Evolutionary conservation across 345 rosid genomes (phyloP).

Genomic region (Eucalyptus pumila): DNA sequence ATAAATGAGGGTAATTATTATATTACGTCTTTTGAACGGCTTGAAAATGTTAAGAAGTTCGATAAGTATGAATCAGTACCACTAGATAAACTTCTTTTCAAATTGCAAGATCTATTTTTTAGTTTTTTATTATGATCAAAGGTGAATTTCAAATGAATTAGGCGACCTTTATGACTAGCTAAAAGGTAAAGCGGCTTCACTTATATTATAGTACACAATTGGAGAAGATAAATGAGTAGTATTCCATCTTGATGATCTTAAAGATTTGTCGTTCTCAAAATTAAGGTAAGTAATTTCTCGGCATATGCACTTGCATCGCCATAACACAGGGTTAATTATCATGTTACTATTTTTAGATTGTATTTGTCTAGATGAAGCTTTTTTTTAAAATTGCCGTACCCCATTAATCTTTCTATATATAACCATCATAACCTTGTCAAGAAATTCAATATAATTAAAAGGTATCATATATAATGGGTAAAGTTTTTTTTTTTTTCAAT

Average conservation of each 20-base stretch:
- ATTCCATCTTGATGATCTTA: not conserved
- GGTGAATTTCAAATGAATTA: not conserved
- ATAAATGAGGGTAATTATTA: not conserved
- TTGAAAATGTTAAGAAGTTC: not conserved
- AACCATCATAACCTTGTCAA: not conserved
- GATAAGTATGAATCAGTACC: too few relatives aligned
- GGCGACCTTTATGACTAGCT: not conserved
- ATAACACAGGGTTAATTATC: not conserved
- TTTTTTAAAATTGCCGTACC: not conserved
- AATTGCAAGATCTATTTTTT: not conserved
- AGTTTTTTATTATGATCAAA: not conserved
- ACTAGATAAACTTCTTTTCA: not conserved
- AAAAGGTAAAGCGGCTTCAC: not conserved
- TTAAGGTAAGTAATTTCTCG: not conserved
- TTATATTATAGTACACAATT: not conserved
- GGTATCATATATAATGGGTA: not conserved
- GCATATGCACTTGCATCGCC: not conserved
- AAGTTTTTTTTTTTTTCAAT: not conserved
- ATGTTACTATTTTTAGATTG: fast-evolving
- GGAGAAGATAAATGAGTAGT: not conserved
- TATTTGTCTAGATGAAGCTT: not conserved
- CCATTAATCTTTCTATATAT: not conserved
- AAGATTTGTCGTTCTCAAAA: not conserved
- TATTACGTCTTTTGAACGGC: not conserved
- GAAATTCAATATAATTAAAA: not conserved